A percentile compares a stretch with the other conserved stretches of the same genome.
phyloP scores from a whole-genome alignment of 768 basidiomycete genomes.

The Tulasnella sp. region DNA sequence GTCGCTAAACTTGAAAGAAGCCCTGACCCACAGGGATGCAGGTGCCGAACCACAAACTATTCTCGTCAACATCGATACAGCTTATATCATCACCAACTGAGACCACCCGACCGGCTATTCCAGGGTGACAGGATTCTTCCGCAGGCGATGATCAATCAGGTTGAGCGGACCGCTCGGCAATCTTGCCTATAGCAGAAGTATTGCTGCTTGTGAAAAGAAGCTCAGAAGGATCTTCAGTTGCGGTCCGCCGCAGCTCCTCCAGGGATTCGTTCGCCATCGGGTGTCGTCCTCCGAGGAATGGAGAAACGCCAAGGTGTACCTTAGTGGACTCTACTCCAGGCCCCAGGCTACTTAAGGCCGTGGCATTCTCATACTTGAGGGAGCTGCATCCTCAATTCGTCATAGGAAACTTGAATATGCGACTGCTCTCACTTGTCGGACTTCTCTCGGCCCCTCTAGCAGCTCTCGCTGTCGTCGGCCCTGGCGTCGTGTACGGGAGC shows the following conservation, averaged over 20 bases:
- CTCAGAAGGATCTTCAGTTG: neutral
- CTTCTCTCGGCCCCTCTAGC: neutral
- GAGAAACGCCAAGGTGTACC: neutral
- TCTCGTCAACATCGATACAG: neutral
- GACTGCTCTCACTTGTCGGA: neutral
- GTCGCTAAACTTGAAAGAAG: neutral
- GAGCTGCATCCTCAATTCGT: neutral
- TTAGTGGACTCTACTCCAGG: too few species aligned
- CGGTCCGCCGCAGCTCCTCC: neutral
- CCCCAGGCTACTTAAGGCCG: neutral
- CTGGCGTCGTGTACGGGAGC: conserved; percentile 20
- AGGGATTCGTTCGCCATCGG: neutral
- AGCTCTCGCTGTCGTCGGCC: neutral
- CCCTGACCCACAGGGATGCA: neutral
- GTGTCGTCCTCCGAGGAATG: neutral
- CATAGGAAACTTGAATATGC: neutral
- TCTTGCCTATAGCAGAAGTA: neutral
- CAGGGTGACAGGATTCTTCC: neutral
- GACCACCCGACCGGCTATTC: neutral
- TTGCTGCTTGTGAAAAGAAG: neutral
- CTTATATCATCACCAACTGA: neutral
- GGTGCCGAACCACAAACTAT: neutral
- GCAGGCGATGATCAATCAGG: neutral
- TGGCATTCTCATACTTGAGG: neutral
- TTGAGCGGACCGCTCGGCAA: neutral